phyloP scores from a whole-genome alignment of 768 basidiomycete genomes.

The Dictyophora rubrovolvata region DNA sequence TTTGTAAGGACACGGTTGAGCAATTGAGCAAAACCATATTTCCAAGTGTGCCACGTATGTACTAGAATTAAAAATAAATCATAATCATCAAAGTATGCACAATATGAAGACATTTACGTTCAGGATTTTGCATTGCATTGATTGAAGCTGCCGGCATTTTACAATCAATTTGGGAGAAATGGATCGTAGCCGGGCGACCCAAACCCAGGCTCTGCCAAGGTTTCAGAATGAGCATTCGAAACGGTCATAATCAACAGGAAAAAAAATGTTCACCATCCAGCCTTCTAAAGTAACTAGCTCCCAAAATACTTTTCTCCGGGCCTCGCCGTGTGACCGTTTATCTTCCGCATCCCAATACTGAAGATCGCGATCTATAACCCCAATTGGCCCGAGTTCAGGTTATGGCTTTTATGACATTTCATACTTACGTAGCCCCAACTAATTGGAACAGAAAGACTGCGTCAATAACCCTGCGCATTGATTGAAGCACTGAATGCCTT shows the following conservation, averaged over 20 bases:
- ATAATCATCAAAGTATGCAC: background rate
- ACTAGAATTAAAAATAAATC: background rate
- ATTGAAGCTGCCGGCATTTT: constrained; percentile 5
- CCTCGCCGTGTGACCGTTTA: background rate
- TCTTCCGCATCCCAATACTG: constrained; percentile 7
- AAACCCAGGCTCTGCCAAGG: constrained; percentile 1
- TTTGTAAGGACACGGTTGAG: constrained; percentile 3
- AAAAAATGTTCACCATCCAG: constrained; percentile 1
- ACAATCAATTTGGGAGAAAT: constrained; percentile 8
- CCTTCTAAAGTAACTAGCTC: constrained; percentile 7
- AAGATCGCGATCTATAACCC: constrained; percentile 4
- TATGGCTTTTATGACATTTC: background rate
- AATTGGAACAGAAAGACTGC: background rate
- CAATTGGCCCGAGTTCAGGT: background rate
- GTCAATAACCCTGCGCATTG: background rate
- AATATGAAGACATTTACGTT: background rate
- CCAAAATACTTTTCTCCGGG: constrained; percentile 5
- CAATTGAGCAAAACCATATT: constrained; percentile 1
- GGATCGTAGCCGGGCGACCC: constrained; percentile 4
- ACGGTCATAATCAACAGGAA: background rate
- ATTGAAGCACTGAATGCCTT: background rate
- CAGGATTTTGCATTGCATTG: background rate
- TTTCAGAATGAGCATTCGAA: background rate
- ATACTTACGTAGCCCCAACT: constrained; percentile 7
- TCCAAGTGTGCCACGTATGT: constrained; percentile 8